These are phyloP conservation scores for Leishmania tropica DNA, from an alignment of 208 protist species.

Conservation along the genomic window DNA sequence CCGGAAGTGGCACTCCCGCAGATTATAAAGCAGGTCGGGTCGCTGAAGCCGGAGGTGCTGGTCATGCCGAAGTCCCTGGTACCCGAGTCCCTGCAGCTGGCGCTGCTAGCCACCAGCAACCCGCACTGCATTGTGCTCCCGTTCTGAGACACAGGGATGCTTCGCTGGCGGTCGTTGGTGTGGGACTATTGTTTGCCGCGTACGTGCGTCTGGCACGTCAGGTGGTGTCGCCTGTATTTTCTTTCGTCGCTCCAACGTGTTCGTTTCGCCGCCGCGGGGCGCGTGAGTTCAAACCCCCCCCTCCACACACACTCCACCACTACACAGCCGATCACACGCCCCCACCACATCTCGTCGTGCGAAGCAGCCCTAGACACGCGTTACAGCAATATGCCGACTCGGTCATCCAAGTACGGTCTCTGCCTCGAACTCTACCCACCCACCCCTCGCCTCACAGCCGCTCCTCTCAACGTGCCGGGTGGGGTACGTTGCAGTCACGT, in stretches of 20 bases:
- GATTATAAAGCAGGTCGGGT: slow-evolving; percentile 56
- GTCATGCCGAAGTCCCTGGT: slow-evolving; percentile 46
- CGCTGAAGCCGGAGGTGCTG: slow-evolving; percentile 66
- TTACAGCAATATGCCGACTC: background rate
- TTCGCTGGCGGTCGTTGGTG: background rate
- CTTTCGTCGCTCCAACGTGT: background rate
- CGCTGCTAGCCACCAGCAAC: slow-evolving; percentile 55
- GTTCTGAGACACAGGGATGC: slow-evolving; percentile 1
- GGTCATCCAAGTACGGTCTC: background rate
- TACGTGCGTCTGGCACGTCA: background rate
- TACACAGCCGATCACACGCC: background rate
- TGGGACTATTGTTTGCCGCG: background rate
- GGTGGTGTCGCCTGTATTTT: background rate
- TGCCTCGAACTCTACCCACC: background rate
- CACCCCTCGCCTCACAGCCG: background rate
- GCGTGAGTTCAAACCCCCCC: background rate
- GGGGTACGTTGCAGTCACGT: background rate
- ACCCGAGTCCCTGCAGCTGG: slow-evolving; percentile 52
- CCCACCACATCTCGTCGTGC: background rate
- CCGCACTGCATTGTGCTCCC: slow-evolving; percentile 74
- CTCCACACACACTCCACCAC: too few relatives aligned
- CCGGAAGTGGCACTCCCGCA: slow-evolving; percentile 49
- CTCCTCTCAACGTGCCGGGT: background rate
- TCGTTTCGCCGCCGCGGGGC: background rate
- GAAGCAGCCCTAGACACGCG: background rate